Evolutionary conservation across 1,284 basidiomycete species (phyloP), one percentile per base, ranked within the genome.

Genomic region (Ganoderma resinaceum): DNA sequence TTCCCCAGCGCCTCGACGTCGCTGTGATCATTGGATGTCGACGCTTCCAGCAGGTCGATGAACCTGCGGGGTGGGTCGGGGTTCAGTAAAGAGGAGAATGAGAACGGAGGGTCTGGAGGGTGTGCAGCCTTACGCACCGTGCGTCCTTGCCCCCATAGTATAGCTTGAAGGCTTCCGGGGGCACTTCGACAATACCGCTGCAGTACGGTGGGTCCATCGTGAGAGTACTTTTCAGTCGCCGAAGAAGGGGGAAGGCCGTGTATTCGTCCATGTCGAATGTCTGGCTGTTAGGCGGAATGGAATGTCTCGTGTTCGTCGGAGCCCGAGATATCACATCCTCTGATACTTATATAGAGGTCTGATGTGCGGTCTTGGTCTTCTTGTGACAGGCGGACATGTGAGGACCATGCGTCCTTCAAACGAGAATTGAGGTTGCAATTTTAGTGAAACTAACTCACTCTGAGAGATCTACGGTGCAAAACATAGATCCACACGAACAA

Each of bases 91-190:
- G n/a, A n/a, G n/a, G n/a, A n/a, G n/a, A n/a, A 14, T 5, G 26
- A 53, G 2, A n/a, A n/a, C 42, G 42, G 2, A 14, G n/a, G 18
- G 18, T 16, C 16, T 53, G 29, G 6, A 31, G 20, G 7, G 3
- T 20, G 58, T 12, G n/a, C n/a, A 38, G 11, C 3, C 20, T n/a
- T 5, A 20, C 65, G 20, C 49, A 72, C 70, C 60, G 40, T 42
- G 68, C 40, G 16, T 67, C 31, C 12, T 46, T 35, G 35, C 65
- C 52, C 1, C 71, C 69, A 35, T 72, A 72, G 65, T 66, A 68
- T 5, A 61, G 9, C 33, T 60, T 35, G 58, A 65, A 33, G 12
- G 49, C 31, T 2, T 38, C n/a, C 1, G 29, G 43, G 40, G 42
- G 37, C 2, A 65, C 58, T 26, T 43, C 38, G 2, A 65, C 46